Percentiles rank a stretch among this genome's conserved stretches.
Conservation (phyloP, 202 grass and related monocot species). For the Schoenoplectus triqueter region DNA sequence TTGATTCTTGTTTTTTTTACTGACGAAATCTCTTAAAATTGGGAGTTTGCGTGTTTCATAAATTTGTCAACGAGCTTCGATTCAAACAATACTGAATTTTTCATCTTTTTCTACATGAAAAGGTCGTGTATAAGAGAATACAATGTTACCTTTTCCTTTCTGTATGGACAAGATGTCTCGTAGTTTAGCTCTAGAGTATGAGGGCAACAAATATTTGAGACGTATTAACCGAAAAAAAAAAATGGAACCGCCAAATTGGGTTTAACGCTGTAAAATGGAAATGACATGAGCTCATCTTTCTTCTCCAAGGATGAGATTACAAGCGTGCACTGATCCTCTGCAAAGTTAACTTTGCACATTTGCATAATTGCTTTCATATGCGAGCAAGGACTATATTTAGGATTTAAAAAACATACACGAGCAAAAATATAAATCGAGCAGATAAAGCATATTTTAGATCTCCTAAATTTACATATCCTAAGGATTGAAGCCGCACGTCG, state of each 20-base stretch:
- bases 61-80: no score
- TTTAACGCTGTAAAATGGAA: neutral
- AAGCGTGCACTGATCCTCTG: neutral
- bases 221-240: neutral
- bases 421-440: neutral
- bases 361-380: neutral
- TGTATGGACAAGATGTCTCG: neutral
- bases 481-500: no score
- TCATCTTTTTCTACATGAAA: no score
- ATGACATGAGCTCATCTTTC: neutral
- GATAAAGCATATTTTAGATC: neutral
- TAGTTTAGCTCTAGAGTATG: neutral
- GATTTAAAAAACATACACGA: neutral
- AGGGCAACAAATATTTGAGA: neutral
- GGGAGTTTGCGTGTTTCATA: no score
- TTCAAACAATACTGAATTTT: no score
- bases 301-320: neutral
- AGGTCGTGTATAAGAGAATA: no score
- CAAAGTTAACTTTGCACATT: neutral
- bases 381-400: neutral
- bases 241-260: neutral
- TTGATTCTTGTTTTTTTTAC: neutral
- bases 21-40: no score
- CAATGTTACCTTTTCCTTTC: neutral
- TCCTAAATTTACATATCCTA: neutral